A percentile compares a stretch with the other conserved stretches of the same genome.
phyloP scores from a whole-genome alignment of 331 rosid species.

The Phaseolus coccineus region DNA sequence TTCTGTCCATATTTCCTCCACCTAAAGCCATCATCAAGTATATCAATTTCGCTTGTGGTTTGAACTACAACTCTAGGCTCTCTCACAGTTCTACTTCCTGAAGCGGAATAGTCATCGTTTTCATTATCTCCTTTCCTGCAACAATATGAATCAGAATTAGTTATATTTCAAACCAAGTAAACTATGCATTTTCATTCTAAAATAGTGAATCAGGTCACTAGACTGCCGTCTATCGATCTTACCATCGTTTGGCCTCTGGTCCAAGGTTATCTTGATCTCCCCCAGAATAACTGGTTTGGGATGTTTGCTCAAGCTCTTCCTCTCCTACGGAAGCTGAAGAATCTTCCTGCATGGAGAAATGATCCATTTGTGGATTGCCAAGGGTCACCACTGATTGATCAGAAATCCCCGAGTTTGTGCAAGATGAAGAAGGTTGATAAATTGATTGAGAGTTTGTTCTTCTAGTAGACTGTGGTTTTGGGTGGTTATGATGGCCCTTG shows the following conservation, averaged over 20 bases:
- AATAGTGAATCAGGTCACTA: neutral
- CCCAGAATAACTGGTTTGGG: constrained; percentile 66
- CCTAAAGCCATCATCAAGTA: constrained; percentile 93
- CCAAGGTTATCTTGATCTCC: constrained; percentile 67
- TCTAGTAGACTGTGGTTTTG: constrained; percentile 80
- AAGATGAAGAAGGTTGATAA: constrained; percentile 58
- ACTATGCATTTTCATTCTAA: constrained; percentile 2
- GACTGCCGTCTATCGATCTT: constrained; percentile 14
- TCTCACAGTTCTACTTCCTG: constrained; percentile 78
- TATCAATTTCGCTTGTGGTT: constrained; percentile 95
- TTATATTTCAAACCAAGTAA: constrained; percentile 8
- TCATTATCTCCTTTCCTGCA: constrained; percentile 85
- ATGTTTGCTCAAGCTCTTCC: constrained; percentile 78
- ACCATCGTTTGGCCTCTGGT: constrained; percentile 92
- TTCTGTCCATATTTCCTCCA: constrained; percentile 99
- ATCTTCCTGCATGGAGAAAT: constrained; percentile 65
- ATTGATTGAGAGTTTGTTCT: constrained; percentile 59
- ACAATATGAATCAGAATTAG: constrained; percentile 28
- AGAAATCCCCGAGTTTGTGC: constrained; percentile 61
- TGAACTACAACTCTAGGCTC: constrained; percentile 99
- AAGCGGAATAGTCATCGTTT: constrained; percentile 57
- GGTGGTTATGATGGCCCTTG: constrained; percentile 87
- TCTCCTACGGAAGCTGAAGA: constrained; percentile 84
- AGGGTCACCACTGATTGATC: constrained; percentile 62
- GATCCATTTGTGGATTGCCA: constrained; percentile 55